phyloP scores from a whole-genome alignment of 2,329 filamentous ascomycete species.

The Aureobasidium namibiae region DNA sequence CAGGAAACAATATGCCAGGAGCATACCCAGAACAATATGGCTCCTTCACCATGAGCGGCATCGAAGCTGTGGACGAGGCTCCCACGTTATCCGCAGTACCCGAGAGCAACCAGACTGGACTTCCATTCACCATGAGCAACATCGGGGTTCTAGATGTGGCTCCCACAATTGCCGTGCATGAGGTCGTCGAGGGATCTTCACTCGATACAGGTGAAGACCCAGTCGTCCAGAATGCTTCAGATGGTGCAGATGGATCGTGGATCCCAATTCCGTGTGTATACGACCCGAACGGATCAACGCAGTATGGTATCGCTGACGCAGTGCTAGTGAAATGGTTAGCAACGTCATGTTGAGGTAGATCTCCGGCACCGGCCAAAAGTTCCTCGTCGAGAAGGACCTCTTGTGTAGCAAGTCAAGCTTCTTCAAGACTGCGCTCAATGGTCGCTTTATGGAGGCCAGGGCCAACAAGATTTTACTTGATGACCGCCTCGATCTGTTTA shows the following conservation, averaged over 20 bases:
- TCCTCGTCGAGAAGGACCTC: background rate
- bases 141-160: too few species aligned
- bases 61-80: background rate
- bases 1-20: too few species aligned
- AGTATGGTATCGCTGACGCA: background rate
- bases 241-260: background rate
- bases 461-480: background rate
- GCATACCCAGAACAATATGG: too few species aligned
- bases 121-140: too few species aligned
- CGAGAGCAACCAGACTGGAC: too few species aligned
- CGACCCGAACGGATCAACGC: background rate
- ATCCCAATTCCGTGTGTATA: background rate
- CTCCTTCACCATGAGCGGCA: background rate
- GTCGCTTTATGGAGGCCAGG: background rate
- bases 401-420: background rate
- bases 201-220: background rate
- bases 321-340: background rate
- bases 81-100: background rate
- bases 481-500: background rate
- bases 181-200: too few species aligned
- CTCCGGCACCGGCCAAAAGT: background rate
- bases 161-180: too few species aligned
- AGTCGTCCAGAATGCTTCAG: background rate
- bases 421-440: background rate
- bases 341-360: background rate